These are phyloP conservation scores for Chrysoporthe puriensis DNA, from an alignment of 2,329 filamentous ascomycete species.

Conservation along the genomic window DNA sequence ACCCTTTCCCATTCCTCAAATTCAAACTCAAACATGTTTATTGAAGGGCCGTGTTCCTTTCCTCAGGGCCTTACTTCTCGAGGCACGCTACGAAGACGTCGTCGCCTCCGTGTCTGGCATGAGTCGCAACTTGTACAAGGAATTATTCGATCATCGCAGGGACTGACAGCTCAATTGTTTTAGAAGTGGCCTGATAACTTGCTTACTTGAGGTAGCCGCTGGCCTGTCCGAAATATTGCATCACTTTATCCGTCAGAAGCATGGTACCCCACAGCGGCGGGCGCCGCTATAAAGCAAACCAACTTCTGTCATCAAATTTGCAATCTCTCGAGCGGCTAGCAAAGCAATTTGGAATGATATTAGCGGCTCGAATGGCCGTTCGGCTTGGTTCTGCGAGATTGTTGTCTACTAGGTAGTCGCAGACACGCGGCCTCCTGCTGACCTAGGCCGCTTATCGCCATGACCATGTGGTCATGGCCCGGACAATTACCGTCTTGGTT, in stretches of 20 bases:
- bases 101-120: background rate
- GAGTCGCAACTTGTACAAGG: background rate
- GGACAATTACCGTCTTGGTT: background rate
- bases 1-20: background rate
- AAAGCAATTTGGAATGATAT: background rate
- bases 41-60: background rate
- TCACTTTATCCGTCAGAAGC: background rate
- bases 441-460: background rate
- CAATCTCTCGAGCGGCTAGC: background rate
- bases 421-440: background rate
- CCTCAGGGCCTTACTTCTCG: background rate
- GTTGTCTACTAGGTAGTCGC: background rate
- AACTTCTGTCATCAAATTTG: background rate
- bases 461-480: background rate
- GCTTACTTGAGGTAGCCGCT: background rate
- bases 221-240: background rate
- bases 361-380: background rate
- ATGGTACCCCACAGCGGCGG: background rate
- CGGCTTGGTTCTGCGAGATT: background rate
- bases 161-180: background rate
- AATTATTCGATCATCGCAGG: no score
- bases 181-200: background rate
- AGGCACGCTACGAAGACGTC: background rate
- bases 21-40: background rate
- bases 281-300: background rate